Evolutionary conservation across 768 basidiomycete species (phyloP).

Genomic region (Mycena vitilis): DNA sequence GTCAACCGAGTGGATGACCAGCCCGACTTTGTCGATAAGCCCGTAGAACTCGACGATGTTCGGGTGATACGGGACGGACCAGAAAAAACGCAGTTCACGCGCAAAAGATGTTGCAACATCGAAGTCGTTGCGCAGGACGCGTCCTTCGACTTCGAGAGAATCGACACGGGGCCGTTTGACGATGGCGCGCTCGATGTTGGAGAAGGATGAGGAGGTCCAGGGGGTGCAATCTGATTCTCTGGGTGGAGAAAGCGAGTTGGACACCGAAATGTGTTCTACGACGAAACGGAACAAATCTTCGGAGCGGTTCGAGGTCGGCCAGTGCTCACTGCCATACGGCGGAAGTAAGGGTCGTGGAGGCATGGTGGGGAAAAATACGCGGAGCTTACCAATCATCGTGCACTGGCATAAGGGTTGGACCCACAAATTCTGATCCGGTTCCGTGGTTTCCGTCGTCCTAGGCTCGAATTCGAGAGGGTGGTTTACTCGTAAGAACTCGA

Average conservation of each 20-base stretch:
- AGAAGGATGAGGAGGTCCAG: neutral
- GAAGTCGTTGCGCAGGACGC: neutral
- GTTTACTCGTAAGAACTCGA: too few relatives aligned
- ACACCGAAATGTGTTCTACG: neutral
- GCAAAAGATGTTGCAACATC: conserved; percentile 9
- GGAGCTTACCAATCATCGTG: too few relatives aligned
- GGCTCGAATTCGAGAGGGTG: too few relatives aligned
- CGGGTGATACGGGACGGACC: neutral
- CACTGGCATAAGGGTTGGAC: too few relatives aligned
- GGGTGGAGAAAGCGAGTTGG: neutral
- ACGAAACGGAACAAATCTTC: conserved; percentile 14
- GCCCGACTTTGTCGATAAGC: neutral
- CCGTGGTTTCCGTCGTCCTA: too few relatives aligned
- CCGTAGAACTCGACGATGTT: conserved; percentile 8
- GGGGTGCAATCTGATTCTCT: too few relatives aligned
- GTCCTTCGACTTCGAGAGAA: neutral
- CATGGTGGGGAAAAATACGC: too few relatives aligned
- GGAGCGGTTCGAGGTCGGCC: neutral
- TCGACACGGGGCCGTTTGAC: neutral
- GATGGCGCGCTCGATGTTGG: neutral
- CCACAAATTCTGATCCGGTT: too few relatives aligned
- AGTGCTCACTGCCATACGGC: neutral
- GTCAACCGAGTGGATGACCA: conserved; percentile 1
- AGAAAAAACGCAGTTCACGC: neutral
- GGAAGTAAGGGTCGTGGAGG: neutral